These are phyloP conservation scores for Thermothelomyces thermophilus DNA, from an alignment of 2,329 filamentous ascomycete species.

Conservation along the genomic window DNA sequence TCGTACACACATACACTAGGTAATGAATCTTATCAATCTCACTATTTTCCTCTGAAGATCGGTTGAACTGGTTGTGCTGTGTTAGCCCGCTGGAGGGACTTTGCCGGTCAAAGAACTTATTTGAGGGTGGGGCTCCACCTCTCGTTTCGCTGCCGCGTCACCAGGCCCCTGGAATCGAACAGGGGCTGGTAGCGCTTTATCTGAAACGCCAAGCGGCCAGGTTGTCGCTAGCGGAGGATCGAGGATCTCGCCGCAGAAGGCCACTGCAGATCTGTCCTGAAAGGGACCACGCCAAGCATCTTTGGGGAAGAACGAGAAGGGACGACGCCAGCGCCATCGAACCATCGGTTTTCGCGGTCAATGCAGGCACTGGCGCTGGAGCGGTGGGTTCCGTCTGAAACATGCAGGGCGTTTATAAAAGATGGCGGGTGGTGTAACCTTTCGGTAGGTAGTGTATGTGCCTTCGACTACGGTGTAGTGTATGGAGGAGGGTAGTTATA, in stretches of 20 bases:
- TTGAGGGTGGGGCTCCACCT: neutral
- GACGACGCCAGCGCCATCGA: neutral
- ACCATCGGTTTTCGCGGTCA: neutral
- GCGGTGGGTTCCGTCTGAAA: constrained; percentile 4
- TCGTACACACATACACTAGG: no score
- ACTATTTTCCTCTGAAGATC: no score
- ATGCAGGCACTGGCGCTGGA: neutral
- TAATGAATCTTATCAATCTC: no score
- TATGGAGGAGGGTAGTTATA: no score
- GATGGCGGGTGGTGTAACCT: constrained; percentile 8
- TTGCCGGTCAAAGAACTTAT: neutral
- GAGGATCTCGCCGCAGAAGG: neutral
- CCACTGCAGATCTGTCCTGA: constrained; percentile 3
- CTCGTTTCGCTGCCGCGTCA: neutral
- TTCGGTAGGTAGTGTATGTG: no score
- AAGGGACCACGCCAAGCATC: neutral
- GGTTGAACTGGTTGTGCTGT: neutral
- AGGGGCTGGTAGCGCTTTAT: constrained; percentile 1
- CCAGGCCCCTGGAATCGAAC: neutral
- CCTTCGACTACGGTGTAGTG: no score
- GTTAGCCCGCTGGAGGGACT: neutral
- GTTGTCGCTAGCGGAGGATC: constrained; percentile 3
- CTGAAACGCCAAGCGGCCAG: constrained; percentile 16
- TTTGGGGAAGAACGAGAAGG: neutral
- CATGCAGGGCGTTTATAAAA: constrained; percentile 2